Evolutionary conservation across 2,329 filamentous ascomycete species (phyloP).

Genomic region (Penicillium digitatum): DNA sequence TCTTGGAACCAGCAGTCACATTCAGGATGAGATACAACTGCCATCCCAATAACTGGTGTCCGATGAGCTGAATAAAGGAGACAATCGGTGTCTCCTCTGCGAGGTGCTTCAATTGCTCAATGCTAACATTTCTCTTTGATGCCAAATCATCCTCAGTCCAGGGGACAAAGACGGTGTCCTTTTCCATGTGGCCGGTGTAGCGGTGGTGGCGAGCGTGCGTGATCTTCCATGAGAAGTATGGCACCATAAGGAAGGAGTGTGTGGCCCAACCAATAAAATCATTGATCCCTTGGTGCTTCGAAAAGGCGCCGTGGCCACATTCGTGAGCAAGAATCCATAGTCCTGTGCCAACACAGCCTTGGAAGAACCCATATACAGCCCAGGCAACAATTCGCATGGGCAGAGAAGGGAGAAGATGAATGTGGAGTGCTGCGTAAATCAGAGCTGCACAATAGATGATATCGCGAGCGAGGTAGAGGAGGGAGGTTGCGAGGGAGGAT

Average conservation of each 20-base stretch:
- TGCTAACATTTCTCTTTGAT: conserved; percentile 43
- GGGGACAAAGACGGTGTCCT: conserved; percentile 64
- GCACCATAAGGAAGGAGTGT: conserved; percentile 64
- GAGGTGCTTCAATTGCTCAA: conserved; percentile 50
- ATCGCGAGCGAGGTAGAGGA: conserved; percentile 57
- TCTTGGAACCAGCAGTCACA: conserved; percentile 48
- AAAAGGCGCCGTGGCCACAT: conserved; percentile 66
- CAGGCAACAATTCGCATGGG: conserved; percentile 50
- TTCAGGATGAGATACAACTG: conserved; percentile 62
- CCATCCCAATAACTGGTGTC: conserved; percentile 64
- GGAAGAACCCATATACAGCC: conserved; percentile 58
- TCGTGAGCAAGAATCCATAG: conserved; percentile 70
- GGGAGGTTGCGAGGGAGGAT: conserved; percentile 50
- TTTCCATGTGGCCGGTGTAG: conserved; percentile 64
- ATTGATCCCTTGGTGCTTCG: conserved; percentile 55
- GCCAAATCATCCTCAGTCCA: conserved; percentile 37
- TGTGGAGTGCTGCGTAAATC: conserved; percentile 52
- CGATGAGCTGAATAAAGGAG: conserved; percentile 52
- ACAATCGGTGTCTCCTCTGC: conserved; percentile 60
- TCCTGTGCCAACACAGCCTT: conserved; percentile 64
- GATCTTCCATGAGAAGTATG: conserved; percentile 71
- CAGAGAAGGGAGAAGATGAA: conserved; percentile 49
- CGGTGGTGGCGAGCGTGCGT: conserved; percentile 67
- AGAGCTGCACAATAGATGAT: conserved; percentile 49
- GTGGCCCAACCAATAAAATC: conserved; percentile 59